Base-by-base conservation (phyloP, 2,329 filamentous ascomycete species). In the Rhynchosporium graminicola region DNA sequence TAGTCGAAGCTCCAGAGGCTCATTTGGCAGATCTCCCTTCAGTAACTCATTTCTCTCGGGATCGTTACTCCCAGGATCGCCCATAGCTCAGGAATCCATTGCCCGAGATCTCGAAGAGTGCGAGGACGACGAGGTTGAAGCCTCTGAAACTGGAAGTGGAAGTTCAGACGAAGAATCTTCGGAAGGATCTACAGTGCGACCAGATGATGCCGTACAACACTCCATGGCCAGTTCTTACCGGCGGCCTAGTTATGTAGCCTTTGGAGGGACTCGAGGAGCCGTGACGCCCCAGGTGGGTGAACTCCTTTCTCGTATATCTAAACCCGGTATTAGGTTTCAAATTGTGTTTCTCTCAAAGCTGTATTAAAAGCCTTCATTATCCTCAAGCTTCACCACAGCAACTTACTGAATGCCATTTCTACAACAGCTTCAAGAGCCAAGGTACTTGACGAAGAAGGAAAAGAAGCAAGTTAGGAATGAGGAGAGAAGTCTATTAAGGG, bases 161-260 rank as follows among this genome's bases (percentile, higher is more conserved):
- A 65, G 50, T 74, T 76, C 57, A 77, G 79, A 9, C 69, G 79
- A 59, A 76, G 77, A 67, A 76, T 78, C 54, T 67, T 79, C 59
- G 65, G 74, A 67, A 73, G 74, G 68, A 61, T 76, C 65, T 63
- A 78, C 60, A 66, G 58, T 72, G 42, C 67, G 74, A 20, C 74
- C 71, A 33, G 74, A 74, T 33, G 74, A 74, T 40, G 70, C 73
- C 15, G 74, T 61, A 7, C 67, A 78, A 65, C 76, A 78, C 64
- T 83, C 84, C 15, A 80, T 89, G 77, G 80, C 81, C 20, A 82
- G 83, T 42, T 84, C 84, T 38, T 97, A 95, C 77, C 86, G 90
- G 60, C 84, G 92, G 51, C 91, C 92, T 0, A 90, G 87, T 68
- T 89, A 88, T 72, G 87, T 95, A 48, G 87, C 88, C 36, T 90